Base-by-base conservation (phyloP, 2,329 filamentous ascomycete genomes). In the Beauveria rudraprayagi region DNA sequence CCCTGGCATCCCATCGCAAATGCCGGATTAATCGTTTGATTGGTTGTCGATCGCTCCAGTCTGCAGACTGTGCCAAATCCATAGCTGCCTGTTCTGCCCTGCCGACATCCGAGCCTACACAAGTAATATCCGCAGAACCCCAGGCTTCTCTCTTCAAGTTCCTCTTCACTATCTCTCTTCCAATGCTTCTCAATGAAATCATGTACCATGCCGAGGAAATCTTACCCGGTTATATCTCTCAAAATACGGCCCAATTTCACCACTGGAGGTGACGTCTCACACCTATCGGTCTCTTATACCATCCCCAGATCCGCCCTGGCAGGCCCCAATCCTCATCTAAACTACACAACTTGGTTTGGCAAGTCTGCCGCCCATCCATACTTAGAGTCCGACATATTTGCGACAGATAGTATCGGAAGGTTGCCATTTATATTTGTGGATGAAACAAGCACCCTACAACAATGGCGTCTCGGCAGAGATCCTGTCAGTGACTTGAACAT, bases 371-470 rank as follows among this genome's bases (percentile, higher is more conserved):
- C 55, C 22, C 56, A 62, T 59, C 50, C 43, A 3, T 37, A 65
- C 17, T 1, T 62, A 17, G 56, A 64, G 28, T 5, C 59, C 16
- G 60, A 62, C 24, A 55, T 65, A 56, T 53, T 43, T 19, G 63
- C 46, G 1, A 44, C 55, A 5, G 64, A 65, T n/a, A 43, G 51
- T 1, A 40, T 48, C 10, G 63, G 63, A 1, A 54, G 61, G 16
- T 51, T 65, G 8, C 61, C 47, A 9, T 64, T 65, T 10, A 64
- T 41, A 9, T 65, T 56, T 40, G 61, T 43, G n/a, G 58, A 63
- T 5, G 63, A 61, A 43, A 62, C 58, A 3, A 61, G 62, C 44
- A 53, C 40, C 5, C 44, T 55, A 37, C 63, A 65, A 26, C 61
- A 65, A 47, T 65, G 64, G 63, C 52, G 41, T 16, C 60, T 63